Evolutionary conservation across 164 flowering plant genomes (phyloP).

Genomic region (Cinnamomum micranthum): DNA sequence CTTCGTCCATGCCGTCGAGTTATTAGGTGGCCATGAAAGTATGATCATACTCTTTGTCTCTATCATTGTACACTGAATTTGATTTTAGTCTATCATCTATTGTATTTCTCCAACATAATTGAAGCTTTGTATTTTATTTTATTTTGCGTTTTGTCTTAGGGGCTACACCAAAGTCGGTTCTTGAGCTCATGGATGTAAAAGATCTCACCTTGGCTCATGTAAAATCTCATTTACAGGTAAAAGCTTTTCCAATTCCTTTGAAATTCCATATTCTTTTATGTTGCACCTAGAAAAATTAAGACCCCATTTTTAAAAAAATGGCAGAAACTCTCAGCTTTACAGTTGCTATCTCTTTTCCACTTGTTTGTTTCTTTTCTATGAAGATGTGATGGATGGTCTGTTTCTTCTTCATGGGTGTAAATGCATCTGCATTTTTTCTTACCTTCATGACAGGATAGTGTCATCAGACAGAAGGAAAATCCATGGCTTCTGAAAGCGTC

Average conservation of each 20-base stretch:
- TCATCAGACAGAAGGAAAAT: not conserved
- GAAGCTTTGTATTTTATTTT: not conserved
- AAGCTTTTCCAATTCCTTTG: not conserved
- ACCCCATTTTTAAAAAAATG: not conserved
- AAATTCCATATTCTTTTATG: not conserved
- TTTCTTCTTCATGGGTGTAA: not conserved
- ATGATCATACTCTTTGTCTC: constrained; percentile 12
- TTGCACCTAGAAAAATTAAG: not conserved
- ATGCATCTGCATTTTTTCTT: constrained; percentile 8
- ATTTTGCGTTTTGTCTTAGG: constrained; percentile 35
- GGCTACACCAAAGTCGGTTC: constrained; percentile 97
- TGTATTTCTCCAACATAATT: too few species aligned
- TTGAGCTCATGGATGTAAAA: constrained; percentile 99
- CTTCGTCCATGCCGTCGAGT: constrained; percentile 95
- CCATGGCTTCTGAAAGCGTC: constrained; percentile 1
- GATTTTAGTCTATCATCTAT: too few species aligned
- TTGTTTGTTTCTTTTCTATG: not conserved
- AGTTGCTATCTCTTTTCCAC: not conserved
- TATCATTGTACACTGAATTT: not conserved
- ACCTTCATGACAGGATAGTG: not conserved
- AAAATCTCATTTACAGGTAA: constrained; percentile 96
- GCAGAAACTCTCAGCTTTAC: not conserved
- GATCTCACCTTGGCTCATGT: constrained; percentile 99
- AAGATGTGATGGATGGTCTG: not conserved
- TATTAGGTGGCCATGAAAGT: constrained; percentile 99